Base-by-base conservation (phyloP, 441 rosid genomes). In the Lepidium campestre region DNA sequence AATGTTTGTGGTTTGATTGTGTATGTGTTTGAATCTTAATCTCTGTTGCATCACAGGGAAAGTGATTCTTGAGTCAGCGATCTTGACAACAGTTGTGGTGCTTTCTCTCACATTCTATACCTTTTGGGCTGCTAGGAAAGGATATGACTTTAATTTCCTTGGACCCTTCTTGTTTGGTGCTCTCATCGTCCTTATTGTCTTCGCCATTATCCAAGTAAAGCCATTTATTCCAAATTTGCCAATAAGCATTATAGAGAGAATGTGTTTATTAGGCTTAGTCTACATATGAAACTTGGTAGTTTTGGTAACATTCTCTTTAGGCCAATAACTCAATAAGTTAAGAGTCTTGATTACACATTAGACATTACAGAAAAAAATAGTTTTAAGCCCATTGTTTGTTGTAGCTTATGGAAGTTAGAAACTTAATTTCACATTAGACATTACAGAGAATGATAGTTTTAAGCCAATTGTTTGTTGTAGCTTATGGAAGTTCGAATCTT, bases 111-210 rank as follows among this genome's bases (percentile, higher is more conserved):
- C 97, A 1, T 66, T 86, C 4, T 93, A 88, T 80, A 93, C 98
- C 4, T 93, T 90, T 70, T 93, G 96, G 97, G 98, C 96, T 0
- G 96, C 95, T 0, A 79, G 74, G 65, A 85, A 83, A 79, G 98
- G 98, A 69, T 78, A 90, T 45, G 97, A 93, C 76, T 93, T 93
- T 73, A 86, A 57, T 63, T 93, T 93, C 79, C 94, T 93, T 4
- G 95, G 98, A 4, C 98, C 96, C 12, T 88, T 93, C 82, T 78
- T 93, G 83, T 88, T 88, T 52, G 97, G 91, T 22, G 91, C 93
- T 2, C 0, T 93, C 50, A 27, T 85, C 3, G 81, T 89, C 56
- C 90, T 93, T 20, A 70, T 90, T 53, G 78, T 89, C 15, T 90
- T 90, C 57, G 79, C 82, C 34, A 2, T 91, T 3, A 86, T 93